These are phyloP conservation scores for Chaetoceros tenuissimus DNA, from an alignment of 108 stramenopile genomes.

Conservation along the genomic window DNA sequence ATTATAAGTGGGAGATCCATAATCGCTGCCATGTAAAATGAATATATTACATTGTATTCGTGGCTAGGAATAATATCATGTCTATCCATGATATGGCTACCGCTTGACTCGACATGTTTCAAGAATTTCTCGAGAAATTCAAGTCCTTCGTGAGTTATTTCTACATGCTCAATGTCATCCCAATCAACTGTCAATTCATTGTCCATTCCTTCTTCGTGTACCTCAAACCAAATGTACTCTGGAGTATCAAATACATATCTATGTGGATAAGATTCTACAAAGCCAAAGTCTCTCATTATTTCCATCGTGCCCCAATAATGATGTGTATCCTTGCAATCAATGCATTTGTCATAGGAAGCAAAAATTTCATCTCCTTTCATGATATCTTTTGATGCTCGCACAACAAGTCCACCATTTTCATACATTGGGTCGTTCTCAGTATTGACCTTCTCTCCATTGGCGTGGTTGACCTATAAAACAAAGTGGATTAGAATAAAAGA, in stretches of 20 bases:
- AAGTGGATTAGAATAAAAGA: neutral
- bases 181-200: neutral
- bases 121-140: neutral
- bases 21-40: too few species aligned
- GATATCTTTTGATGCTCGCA: constrained; percentile 9
- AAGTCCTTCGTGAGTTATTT: neutral
- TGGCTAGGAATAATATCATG: too few species aligned
- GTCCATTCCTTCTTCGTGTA: neutral
- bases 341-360: constrained; percentile 13
- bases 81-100: too few species aligned
- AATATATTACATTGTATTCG: too few species aligned
- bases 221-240: constrained; percentile 7
- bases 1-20: too few species aligned
- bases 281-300: constrained; percentile 11
- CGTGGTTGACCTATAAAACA: constrained; percentile 12
- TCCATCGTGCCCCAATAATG: constrained; percentile 5
- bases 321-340: constrained; percentile 3
- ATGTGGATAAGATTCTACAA: constrained; percentile 8
- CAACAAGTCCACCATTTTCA: neutral
- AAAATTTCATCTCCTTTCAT: constrained; percentile 14
- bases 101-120: neutral
- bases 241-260: neutral
- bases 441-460: constrained; percentile 17
- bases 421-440: constrained; percentile 1
- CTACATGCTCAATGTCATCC: neutral